Conservation (phyloP, 805 yeast species). For the Pichia deserticola region DNA sequence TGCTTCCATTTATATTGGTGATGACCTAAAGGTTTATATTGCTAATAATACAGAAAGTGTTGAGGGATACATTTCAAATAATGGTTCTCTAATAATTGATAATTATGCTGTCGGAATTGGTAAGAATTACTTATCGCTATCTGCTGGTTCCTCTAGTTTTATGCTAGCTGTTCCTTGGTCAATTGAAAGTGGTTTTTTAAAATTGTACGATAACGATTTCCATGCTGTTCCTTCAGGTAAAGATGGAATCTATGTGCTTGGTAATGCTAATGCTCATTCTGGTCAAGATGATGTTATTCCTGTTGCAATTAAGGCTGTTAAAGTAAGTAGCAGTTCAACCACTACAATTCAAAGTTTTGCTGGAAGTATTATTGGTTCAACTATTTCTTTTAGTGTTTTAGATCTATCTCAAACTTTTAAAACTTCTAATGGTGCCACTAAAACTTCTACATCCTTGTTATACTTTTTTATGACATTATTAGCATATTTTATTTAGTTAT, state of each 20-base stretch:
- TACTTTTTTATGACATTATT: too few relatives aligned
- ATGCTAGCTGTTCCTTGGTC: neutral
- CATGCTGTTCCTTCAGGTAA: neutral
- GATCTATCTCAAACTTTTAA: too few relatives aligned
- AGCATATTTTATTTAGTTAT: too few relatives aligned
- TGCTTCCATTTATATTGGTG: neutral
- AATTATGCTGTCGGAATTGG: neutral
- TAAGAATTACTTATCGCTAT: neutral
- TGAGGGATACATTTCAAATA: neutral
- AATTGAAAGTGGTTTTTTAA: neutral
- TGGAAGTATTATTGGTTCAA: too few relatives aligned
- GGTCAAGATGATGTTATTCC: too few relatives aligned
- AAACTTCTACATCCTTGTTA: too few relatives aligned
- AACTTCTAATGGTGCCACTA: too few relatives aligned
- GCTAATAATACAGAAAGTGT: neutral
- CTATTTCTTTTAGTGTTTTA: too few relatives aligned
- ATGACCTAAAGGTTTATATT: neutral
- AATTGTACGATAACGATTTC: neutral
- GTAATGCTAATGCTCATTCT: neutral
- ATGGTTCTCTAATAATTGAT: neutral
- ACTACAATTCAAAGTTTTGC: too few relatives aligned
- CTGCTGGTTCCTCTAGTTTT: too few relatives aligned
- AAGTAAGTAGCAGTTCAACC: too few relatives aligned
- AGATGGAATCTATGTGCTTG: neutral
- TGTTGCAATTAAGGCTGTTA: too few relatives aligned